Conservation (phyloP, 1,139 yeast species). For the Hemisphaericaspora subhashii region DNA sequence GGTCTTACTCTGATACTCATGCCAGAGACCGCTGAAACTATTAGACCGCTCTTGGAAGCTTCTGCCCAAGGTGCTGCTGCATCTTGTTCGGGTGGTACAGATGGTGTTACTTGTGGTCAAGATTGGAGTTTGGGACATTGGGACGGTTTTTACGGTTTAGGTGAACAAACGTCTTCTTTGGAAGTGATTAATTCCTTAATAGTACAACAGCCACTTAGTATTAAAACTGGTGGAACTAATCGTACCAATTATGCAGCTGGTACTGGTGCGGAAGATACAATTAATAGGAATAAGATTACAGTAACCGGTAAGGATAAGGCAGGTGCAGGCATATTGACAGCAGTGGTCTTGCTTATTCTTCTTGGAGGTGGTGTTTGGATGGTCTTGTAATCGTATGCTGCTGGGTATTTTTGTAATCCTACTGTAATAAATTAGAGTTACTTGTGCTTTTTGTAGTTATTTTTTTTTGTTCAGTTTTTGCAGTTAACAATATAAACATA, state of each 20-base stretch:
- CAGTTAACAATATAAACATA: too few relatives aligned
- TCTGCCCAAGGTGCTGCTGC: conserved; percentile 69
- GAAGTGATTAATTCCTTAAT: conserved; percentile 54
- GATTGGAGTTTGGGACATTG: conserved; percentile 58
- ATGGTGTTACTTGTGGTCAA: conserved; percentile 76
- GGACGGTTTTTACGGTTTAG: conserved; percentile 72
- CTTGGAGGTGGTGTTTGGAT: conserved; percentile 48
- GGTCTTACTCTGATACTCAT: conserved; percentile 60
- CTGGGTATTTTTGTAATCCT: background rate
- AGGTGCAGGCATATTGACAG: conserved; percentile 50
- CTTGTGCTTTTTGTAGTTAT: background rate
- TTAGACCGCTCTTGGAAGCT: conserved; percentile 44
- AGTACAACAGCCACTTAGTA: conserved; percentile 35
- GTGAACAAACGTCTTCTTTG: conserved; percentile 76
- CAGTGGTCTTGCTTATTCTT: conserved; percentile 36
- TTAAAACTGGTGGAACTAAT: conserved; percentile 47
- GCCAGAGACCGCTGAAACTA: conserved; percentile 45
- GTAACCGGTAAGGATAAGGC: conserved; percentile 43
- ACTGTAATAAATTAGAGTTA: background rate
- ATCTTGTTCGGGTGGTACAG: conserved; percentile 72
- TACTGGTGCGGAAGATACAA: conserved; percentile 24
- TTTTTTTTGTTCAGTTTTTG: too few relatives aligned
- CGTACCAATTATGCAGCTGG: conserved; percentile 51
- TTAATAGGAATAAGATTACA: conserved; percentile 30
- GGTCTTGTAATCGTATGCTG: conserved; percentile 30